These are phyloP conservation scores for Plasmodium malariae DNA, from an alignment of 169 alveolate genomes.

Conservation along the genomic window DNA sequence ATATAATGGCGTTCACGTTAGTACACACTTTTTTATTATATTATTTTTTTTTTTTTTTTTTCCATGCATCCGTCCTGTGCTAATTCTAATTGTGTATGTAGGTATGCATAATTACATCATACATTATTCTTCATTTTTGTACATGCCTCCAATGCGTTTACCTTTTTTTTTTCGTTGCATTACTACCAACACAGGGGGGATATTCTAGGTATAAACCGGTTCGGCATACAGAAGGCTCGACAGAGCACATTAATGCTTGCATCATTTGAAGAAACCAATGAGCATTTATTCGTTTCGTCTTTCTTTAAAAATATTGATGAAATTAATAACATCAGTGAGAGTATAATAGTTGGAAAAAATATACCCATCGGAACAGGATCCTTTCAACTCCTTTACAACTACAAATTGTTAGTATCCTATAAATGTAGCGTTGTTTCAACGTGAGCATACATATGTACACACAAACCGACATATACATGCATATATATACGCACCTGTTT, in stretches of 20 bases:
- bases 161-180: not conserved
- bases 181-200: constrained; percentile 87
- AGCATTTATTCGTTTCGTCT: constrained; percentile 98
- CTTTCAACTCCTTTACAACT: constrained; percentile 81
- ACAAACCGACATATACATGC: not conserved
- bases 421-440: not conserved
- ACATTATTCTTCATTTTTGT: constrained; percentile 1
- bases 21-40: not conserved
- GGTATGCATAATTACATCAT: no score
- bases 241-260: constrained; percentile 98
- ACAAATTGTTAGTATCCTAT: constrained; percentile 32
- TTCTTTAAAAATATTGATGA: constrained; percentile 93
- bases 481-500: not conserved
- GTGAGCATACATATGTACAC: not conserved
- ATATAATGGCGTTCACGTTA: constrained; percentile 97
- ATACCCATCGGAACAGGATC: constrained; percentile 97
- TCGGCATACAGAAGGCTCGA: constrained; percentile 98
- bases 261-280: constrained; percentile 99
- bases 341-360: constrained; percentile 97
- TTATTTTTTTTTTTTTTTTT: not conserved
- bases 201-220: constrained; percentile 96
- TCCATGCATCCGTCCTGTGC: no score
- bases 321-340: constrained; percentile 95
- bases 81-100: not conserved
- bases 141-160: not conserved